phyloP scores from a whole-genome alignment of 306 rosid genomes.

The Castanea mollissima region DNA sequence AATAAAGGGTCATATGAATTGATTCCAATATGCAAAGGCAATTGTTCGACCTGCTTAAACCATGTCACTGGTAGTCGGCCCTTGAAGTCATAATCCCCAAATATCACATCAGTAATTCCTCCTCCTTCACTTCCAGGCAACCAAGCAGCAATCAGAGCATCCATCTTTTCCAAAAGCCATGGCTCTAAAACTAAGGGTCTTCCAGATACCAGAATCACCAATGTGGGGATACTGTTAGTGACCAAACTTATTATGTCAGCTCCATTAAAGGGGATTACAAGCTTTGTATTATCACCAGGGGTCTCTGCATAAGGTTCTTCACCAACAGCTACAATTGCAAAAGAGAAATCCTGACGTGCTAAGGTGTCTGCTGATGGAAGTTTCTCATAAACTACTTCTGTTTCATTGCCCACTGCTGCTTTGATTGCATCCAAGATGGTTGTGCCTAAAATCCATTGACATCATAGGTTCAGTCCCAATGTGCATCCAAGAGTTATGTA shows the following conservation, averaged over 20 bases:
- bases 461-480: neutral
- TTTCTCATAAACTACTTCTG: slow-evolving; percentile 56
- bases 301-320: slow-evolving; percentile 75
- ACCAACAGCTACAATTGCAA: slow-evolving; percentile 75
- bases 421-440: slow-evolving; percentile 80
- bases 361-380: slow-evolving; percentile 53
- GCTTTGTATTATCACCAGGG: slow-evolving; percentile 59
- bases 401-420: slow-evolving; percentile 54
- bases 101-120: slow-evolving; percentile 77
- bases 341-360: slow-evolving; percentile 50
- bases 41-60: slow-evolving; percentile 57
- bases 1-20: slow-evolving; percentile 53
- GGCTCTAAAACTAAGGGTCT: slow-evolving; percentile 74
- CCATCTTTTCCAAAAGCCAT: slow-evolving; percentile 51
- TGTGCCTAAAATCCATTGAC: slow-evolving; percentile 48
- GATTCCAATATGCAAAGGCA: slow-evolving; percentile 31
- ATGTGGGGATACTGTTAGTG: slow-evolving; percentile 65
- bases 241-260: slow-evolving; percentile 51
- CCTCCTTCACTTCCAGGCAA: slow-evolving; percentile 84
- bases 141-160: slow-evolving; percentile 88
- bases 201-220: slow-evolving; percentile 80
- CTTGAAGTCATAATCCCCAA: slow-evolving; percentile 65
- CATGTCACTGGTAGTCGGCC: slow-evolving; percentile 81
- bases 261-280: slow-evolving; percentile 58
- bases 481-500: neutral